These are phyloP conservation scores for Microbotryum violaceum DNA, from an alignment of 1,284 basidiomycete genomes.

Conservation along the genomic window DNA sequence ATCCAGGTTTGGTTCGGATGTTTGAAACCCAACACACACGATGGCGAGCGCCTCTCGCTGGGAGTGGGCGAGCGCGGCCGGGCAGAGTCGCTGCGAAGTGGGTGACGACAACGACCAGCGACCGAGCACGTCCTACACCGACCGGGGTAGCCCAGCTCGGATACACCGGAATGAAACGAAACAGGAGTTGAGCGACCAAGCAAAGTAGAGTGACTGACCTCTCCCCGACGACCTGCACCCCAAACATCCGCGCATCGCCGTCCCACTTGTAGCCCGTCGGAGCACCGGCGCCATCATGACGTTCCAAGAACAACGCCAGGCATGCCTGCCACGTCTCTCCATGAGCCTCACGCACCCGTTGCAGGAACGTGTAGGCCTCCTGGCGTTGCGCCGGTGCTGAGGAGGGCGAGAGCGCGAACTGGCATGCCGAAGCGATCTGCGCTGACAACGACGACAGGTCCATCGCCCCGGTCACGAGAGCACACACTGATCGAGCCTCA, in stretches of 20 bases:
- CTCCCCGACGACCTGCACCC: conserved; percentile 73
- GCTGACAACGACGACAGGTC: no score
- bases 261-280: conserved; percentile 50
- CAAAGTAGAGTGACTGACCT: conserved; percentile 51
- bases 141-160: background rate
- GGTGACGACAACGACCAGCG: no score
- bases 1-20: no score
- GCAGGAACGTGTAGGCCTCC: conserved; percentile 70
- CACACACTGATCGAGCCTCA: no score
- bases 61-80: no score
- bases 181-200: background rate
- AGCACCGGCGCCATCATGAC: conserved; percentile 38
- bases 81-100: no score
- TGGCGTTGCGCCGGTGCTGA: conserved; percentile 11
- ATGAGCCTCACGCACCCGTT: conserved; percentile 63
- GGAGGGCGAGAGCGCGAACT: conserved; percentile 4
- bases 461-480: no score
- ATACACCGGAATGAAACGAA: background rate
- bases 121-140: background rate
- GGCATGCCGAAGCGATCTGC: conserved; percentile 5
- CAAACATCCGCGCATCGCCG: conserved; percentile 71
- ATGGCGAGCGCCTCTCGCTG: background rate
- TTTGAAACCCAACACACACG: background rate
- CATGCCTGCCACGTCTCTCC: conserved; percentile 69
- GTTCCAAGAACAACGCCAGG: conserved; percentile 62